Percentiles rank a stretch among this genome's conserved stretches.
phyloP scores from a whole-genome alignment of 129 eudicot genomes.

The Saussurea involucrata region DNA sequence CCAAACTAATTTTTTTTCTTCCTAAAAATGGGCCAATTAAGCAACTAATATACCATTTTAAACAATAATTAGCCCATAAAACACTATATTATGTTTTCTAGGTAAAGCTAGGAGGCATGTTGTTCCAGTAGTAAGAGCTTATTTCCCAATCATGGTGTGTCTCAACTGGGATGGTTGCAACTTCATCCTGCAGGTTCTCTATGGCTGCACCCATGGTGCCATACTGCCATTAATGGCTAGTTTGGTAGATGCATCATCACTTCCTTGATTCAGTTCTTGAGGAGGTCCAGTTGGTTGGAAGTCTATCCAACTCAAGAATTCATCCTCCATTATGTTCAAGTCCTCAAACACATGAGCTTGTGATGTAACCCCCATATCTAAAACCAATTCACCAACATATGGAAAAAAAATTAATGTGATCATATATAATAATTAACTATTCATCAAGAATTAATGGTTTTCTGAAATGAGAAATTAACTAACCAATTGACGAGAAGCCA shows the following conservation, averaged over 20 bases:
- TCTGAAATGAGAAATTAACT: background rate
- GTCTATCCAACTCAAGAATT: background rate
- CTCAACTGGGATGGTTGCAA: constrained; percentile 1
- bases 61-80: too few species aligned
- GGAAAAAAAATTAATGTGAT: background rate
- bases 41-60: too few species aligned
- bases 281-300: background rate
- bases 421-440: background rate
- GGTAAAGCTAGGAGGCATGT: too few species aligned
- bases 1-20: too few species aligned
- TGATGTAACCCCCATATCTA: background rate
- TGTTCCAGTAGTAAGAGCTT: too few species aligned
- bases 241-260: background rate
- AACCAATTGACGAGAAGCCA: background rate
- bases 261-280: background rate
- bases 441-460: background rate
- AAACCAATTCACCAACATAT: background rate
- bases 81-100: too few species aligned
- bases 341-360: background rate
- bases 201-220: background rate
- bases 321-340: background rate
- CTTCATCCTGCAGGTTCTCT: too few species aligned
- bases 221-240: background rate
- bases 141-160: background rate
- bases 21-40: too few species aligned